Evolutionary conservation across 306 rosid genomes (phyloP).

Genomic region (Rubus parviflorus): DNA sequence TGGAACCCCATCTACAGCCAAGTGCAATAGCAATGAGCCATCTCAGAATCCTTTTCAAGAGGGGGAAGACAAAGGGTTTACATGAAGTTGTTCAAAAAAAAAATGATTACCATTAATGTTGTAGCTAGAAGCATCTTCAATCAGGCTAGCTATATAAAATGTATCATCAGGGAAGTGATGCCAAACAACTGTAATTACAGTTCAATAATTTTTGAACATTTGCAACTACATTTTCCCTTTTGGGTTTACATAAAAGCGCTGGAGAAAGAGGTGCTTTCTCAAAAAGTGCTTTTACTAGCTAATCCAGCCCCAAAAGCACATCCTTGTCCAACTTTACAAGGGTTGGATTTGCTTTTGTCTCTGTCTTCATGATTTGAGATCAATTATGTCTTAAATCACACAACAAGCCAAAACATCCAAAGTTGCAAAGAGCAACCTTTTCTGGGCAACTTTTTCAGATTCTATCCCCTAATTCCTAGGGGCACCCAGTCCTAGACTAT

Average conservation of each 20-base stretch:
- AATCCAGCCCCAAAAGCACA: background rate
- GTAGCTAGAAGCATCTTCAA: slow-evolving; percentile 40
- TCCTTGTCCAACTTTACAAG: background rate
- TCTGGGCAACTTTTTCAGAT: slow-evolving; percentile 6
- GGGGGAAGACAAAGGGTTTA: slow-evolving; percentile 29
- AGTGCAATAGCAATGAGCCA: slow-evolving; percentile 22
- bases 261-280: background rate
- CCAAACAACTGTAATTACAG: background rate
- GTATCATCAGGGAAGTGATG: slow-evolving; percentile 26
- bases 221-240: background rate
- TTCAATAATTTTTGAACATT: slow-evolving; percentile 3
- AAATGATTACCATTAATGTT: slow-evolving; percentile 4
- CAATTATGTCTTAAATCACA: slow-evolving; percentile 8
- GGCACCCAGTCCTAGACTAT: background rate
- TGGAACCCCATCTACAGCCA: slow-evolving; percentile 4
- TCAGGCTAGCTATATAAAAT: slow-evolving; percentile 19
- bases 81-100: slow-evolving; percentile 25
- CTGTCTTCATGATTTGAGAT: background rate
- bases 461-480: background rate
- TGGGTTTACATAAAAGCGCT: background rate
- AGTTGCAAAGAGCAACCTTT: slow-evolving; percentile 8
- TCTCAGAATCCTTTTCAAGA: slow-evolving; percentile 29
- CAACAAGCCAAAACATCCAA: slow-evolving; percentile 18
- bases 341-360: slow-evolving; percentile 2
- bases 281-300: background rate